A percentile compares a stretch with the other conserved stretches of the same genome.
phyloP scores from a whole-genome alignment of 2,329 filamentous ascomycete species.

The Claviceps sp. region DNA sequence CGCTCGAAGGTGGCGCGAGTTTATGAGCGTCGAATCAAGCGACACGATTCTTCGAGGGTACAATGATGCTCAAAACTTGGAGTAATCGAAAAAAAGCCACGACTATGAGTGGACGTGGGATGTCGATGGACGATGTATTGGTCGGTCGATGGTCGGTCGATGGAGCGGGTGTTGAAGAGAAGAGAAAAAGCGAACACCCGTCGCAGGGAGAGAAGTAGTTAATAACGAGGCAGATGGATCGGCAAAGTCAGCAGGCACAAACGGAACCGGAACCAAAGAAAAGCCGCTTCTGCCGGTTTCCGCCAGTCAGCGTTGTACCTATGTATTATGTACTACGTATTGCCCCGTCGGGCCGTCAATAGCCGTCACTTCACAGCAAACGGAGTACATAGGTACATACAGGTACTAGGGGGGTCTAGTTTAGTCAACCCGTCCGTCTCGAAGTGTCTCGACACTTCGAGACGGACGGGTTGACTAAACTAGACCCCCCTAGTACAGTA shows the following conservation, averaged over 20 bases:
- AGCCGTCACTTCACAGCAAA: slow-evolving; percentile 10
- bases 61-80: not conserved
- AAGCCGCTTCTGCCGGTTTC: not conserved
- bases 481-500: no score
- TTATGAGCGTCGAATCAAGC: not conserved
- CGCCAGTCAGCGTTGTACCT: not conserved
- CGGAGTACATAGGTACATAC: no score
- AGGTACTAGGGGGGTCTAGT: no score
- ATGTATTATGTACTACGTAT: no score
- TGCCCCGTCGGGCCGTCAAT: not conserved
- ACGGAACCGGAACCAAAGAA: not conserved
- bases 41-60: not conserved
- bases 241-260: not conserved
- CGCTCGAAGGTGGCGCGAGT: not conserved
- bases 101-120: not conserved
- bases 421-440: no score
- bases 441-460: no score
- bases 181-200: not conserved
- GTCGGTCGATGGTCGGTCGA: slow-evolving; percentile 2
- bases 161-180: not conserved
- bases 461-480: no score
- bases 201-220: not conserved
- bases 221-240: slow-evolving; percentile 1
- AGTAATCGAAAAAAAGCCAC: not conserved
- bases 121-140: not conserved